Percentiles rank a stretch among this genome's conserved stretches.
These are phyloP conservation scores for Phoma herbarum DNA, from an alignment of 2,329 filamentous ascomycete genomes.

Conservation along the genomic window DNA sequence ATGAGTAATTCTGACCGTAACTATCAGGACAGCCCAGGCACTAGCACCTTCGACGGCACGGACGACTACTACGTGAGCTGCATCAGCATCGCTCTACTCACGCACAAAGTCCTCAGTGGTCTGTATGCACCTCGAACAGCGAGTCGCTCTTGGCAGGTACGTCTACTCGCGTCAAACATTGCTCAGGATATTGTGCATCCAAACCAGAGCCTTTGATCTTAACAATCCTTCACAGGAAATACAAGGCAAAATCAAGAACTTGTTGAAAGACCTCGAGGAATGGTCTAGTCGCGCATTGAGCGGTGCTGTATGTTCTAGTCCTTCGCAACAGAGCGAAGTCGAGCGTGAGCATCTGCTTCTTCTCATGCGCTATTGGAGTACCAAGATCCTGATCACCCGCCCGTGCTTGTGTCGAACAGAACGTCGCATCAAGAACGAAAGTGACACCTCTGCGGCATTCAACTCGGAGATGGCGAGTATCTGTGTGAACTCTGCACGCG, in stretches of 20 bases:
- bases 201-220: too few relatives aligned
- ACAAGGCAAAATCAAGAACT: constrained; percentile 41
- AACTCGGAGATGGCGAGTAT: constrained; percentile 42
- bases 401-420: constrained; percentile 49
- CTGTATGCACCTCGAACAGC: constrained; percentile 50
- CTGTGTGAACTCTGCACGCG: constrained; percentile 48
- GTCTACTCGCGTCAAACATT: too few relatives aligned
- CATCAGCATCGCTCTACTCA: constrained; percentile 43
- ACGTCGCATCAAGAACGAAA: constrained; percentile 30
- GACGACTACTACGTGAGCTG: constrained; percentile 23
- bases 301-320: neutral
- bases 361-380: constrained; percentile 42
- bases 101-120: constrained; percentile 41
- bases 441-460: constrained; percentile 41
- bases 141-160: constrained; percentile 47
- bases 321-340: neutral
- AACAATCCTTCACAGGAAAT: constrained; percentile 36
- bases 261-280: constrained; percentile 43
- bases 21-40: too few relatives aligned
- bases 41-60: neutral
- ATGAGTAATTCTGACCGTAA: too few relatives aligned
- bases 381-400: constrained; percentile 48
- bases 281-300: constrained; percentile 41
- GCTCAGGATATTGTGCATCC: too few relatives aligned
- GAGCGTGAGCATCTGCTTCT: constrained; percentile 33